These are phyloP conservation scores for Calvatia gigantea DNA, from an alignment of 768 basidiomycete genomes.

Conservation along the genomic window DNA sequence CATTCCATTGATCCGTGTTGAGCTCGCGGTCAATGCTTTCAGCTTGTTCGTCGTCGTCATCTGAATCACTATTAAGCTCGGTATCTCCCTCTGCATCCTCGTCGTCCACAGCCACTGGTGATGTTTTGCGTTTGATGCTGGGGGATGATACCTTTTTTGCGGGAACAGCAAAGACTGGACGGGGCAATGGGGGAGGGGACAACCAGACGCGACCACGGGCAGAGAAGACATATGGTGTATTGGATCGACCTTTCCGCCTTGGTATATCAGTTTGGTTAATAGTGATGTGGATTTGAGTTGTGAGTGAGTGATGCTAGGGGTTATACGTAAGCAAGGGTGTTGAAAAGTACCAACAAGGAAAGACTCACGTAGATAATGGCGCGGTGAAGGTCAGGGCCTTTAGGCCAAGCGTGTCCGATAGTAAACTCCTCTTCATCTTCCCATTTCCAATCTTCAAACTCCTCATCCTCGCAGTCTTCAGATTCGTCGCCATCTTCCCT, in stretches of 20 bases:
- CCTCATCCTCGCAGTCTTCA: constrained; percentile 22
- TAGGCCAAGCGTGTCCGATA: constrained; percentile 56
- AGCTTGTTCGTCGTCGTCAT: constrained; percentile 14
- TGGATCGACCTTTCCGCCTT: constrained; percentile 53
- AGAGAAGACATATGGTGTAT: constrained; percentile 57
- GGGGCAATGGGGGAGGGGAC: constrained; percentile 22
- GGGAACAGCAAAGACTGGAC: constrained; percentile 18
- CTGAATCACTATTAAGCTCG: constrained; percentile 19
- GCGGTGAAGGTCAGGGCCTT: constrained; percentile 34
- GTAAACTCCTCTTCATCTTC: constrained; percentile 67
- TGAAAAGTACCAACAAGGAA: background rate
- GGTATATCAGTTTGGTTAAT: constrained; percentile 51
- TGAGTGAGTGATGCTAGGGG: constrained; percentile 48
- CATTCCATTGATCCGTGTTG: constrained; percentile 26
- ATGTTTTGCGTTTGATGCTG: constrained; percentile 3
- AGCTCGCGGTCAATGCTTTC: constrained; percentile 18
- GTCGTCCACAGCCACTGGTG: constrained; percentile 11
- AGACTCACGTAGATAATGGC: constrained; percentile 63
- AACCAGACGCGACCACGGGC: constrained; percentile 45
- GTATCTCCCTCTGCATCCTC: constrained; percentile 22
- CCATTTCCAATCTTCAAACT: constrained; percentile 58
- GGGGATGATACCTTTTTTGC: constrained; percentile 10
- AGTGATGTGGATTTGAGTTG: constrained; percentile 59
- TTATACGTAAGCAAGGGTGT: constrained; percentile 5
- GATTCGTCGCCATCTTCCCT: constrained; percentile 19